A percentile compares a stretch with the other conserved stretches of the same genome.
Conservation (phyloP, 2,329 filamentous ascomycete genomes). For the Ophiostoma sp. region DNA sequence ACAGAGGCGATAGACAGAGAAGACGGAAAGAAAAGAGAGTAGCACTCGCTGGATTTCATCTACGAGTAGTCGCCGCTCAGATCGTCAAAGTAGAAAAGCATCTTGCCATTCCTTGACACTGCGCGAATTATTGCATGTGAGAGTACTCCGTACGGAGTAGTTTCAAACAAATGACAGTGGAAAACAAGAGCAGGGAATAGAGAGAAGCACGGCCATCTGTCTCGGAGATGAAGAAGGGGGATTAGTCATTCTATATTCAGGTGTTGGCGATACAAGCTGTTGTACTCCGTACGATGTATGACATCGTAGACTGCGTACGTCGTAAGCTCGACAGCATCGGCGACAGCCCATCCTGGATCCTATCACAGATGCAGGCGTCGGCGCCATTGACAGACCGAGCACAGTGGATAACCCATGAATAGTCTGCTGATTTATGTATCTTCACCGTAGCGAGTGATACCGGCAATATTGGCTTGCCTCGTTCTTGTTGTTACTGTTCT, state of each 20-base stretch:
- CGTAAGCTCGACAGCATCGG: background rate
- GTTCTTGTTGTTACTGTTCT: background rate
- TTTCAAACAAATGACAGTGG: conserved; percentile 3
- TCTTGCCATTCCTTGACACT: background rate
- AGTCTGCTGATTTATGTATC: background rate
- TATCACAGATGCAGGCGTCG: background rate
- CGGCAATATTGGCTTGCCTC: background rate
- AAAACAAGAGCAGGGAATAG: background rate
- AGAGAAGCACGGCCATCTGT: no score
- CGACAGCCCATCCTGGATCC: background rate
- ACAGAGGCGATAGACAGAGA: background rate
- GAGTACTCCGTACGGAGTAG: background rate
- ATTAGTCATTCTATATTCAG: conserved; percentile 7
- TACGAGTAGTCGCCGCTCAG: no score
- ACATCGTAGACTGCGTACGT: background rate
- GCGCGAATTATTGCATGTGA: conserved; percentile 2
- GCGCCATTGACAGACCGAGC: background rate
- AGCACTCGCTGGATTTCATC: no score
- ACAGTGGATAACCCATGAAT: background rate
- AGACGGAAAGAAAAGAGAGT: background rate
- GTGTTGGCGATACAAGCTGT: background rate
- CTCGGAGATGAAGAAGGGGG: background rate
- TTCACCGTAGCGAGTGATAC: background rate
- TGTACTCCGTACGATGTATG: background rate
- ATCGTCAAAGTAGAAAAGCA: no score